A percentile compares a stretch with the other conserved stretches of the same genome.
Evolutionary conservation across 192 early-diverging fungal species (phyloP).

Genomic region (Phlyctochytrium bullatum): DNA sequence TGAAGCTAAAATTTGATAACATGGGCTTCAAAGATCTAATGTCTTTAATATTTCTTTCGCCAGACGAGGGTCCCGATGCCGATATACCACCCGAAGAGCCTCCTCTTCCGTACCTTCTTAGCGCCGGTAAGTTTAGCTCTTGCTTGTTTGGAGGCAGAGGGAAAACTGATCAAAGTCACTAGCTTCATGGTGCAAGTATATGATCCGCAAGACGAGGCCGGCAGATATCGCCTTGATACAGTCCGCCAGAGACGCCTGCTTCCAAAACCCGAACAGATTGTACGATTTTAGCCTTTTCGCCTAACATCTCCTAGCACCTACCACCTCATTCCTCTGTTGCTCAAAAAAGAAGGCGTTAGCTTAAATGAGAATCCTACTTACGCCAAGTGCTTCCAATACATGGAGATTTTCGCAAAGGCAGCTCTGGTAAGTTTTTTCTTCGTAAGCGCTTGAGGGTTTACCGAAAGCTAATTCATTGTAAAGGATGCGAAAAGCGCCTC

Average conservation of each 20-base stretch:
- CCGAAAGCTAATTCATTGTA: too few relatives aligned
- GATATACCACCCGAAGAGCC: slow-evolving; percentile 11
- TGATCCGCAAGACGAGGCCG: neutral
- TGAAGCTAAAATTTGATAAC: neutral
- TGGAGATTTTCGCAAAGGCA: too few relatives aligned
- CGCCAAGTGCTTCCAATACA: neutral
- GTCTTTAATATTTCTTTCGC: slow-evolving; percentile 2
- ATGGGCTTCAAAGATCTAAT: neutral
- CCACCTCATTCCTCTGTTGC: neutral
- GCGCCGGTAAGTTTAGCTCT: neutral
- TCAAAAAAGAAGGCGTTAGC: neutral
- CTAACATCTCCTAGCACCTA: neutral
- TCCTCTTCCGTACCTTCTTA: neutral
- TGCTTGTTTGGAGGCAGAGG: too few relatives aligned
- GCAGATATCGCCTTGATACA: neutral
- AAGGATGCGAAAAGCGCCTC: too few relatives aligned
- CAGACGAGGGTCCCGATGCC: slow-evolving; percentile 2
- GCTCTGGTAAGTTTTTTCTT: too few relatives aligned
- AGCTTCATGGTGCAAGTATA: neutral
- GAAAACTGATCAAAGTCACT: too few relatives aligned
- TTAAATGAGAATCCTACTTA: neutral
- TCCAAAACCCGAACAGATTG: neutral
- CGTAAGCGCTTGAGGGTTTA: too few relatives aligned
- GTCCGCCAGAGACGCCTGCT: neutral
- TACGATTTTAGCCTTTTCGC: neutral